These are phyloP conservation scores for Hygrophoropsis aurantiaca DNA, from an alignment of 768 basidiomycete species.

Conservation along the genomic window DNA sequence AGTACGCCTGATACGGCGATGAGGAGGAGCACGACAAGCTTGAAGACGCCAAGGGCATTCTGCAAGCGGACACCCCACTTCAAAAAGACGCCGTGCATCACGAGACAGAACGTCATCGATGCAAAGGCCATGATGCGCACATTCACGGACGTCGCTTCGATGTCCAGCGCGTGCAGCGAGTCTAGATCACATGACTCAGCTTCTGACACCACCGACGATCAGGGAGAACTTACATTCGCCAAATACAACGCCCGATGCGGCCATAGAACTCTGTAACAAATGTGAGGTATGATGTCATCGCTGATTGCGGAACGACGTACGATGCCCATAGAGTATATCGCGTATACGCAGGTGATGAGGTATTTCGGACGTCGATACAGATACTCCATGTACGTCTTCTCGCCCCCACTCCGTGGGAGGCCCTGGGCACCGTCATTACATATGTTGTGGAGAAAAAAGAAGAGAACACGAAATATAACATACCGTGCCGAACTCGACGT, in stretches of 20 bases:
- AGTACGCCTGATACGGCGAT: slow-evolving; percentile 57
- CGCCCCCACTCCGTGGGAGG: slow-evolving; percentile 71
- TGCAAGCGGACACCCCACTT: slow-evolving; percentile 62
- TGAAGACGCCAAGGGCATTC: slow-evolving; percentile 61
- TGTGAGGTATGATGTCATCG: not conserved
- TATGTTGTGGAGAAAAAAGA: not conserved
- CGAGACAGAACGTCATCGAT: slow-evolving; percentile 55
- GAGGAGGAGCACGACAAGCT: slow-evolving; percentile 50
- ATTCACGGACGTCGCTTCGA: slow-evolving; percentile 43
- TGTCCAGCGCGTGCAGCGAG: slow-evolving; percentile 51
- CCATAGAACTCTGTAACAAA: slow-evolving; percentile 48
- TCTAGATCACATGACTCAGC: too few relatives aligned
- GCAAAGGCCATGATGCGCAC: slow-evolving; percentile 54
- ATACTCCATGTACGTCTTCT: slow-evolving; percentile 76
- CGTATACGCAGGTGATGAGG: slow-evolving; percentile 58
- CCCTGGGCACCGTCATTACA: slow-evolving; percentile 43
- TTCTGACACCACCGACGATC: too few relatives aligned
- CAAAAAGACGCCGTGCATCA: slow-evolving; percentile 55
- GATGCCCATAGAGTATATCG: slow-evolving; percentile 55
- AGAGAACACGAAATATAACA: slow-evolving; percentile 6
- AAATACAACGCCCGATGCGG: slow-evolving; percentile 64
- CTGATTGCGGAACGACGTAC: slow-evolving; percentile 34
- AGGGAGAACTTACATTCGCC: slow-evolving; percentile 59
- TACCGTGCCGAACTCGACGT: slow-evolving; percentile 75
- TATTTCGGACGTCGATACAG: slow-evolving; percentile 63